These are phyloP conservation scores for Neocatenulostroma microsporum DNA, from an alignment of 2,329 filamentous ascomycete species.

Conservation along the genomic window DNA sequence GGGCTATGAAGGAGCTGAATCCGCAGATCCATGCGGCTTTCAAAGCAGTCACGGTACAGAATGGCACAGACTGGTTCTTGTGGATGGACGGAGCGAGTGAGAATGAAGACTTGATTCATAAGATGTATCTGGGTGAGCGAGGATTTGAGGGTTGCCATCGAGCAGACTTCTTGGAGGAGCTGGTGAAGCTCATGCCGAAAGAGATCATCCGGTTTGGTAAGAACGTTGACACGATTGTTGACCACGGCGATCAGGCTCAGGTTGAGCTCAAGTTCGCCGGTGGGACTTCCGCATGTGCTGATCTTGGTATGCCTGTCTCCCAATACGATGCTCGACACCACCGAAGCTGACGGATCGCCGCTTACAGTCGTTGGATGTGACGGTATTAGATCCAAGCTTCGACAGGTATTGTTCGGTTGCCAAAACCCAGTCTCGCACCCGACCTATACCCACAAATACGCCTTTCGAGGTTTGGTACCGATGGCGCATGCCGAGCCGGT, in stretches of 20 bases:
- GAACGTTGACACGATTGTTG: conserved; percentile 20
- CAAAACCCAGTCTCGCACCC: conserved; percentile 39
- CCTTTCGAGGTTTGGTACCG: conserved; percentile 54
- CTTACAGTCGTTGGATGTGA: conserved; percentile 55
- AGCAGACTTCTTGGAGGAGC: conserved; percentile 42
- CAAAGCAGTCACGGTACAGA: no score
- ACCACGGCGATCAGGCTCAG: no score
- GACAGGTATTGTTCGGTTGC: conserved; percentile 45
- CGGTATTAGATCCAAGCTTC: conserved; percentile 51
- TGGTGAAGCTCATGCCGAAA: conserved; percentile 41
- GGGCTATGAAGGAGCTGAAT: conserved; percentile 48
- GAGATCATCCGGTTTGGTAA: conserved; percentile 25
- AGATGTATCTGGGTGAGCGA: conserved; percentile 8
- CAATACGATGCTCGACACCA: no score
- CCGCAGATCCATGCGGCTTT: conserved; percentile 40
- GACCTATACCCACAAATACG: conserved; percentile 51
- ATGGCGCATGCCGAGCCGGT: conserved; percentile 46
- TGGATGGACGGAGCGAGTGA: no score
- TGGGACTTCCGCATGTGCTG: conserved; percentile 36
- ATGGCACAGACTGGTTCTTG: no score
- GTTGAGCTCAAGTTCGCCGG: conserved; percentile 35
- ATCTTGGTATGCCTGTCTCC: no score
- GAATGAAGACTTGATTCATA: no score
- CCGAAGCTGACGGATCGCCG: no score
- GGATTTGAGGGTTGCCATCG: conserved; percentile 39